Evolutionary conservation across 2,329 filamentous ascomycete genomes (phyloP), one percentile per base, ranked within the genome.

Genomic region (Talaromyces amestolkiae): DNA sequence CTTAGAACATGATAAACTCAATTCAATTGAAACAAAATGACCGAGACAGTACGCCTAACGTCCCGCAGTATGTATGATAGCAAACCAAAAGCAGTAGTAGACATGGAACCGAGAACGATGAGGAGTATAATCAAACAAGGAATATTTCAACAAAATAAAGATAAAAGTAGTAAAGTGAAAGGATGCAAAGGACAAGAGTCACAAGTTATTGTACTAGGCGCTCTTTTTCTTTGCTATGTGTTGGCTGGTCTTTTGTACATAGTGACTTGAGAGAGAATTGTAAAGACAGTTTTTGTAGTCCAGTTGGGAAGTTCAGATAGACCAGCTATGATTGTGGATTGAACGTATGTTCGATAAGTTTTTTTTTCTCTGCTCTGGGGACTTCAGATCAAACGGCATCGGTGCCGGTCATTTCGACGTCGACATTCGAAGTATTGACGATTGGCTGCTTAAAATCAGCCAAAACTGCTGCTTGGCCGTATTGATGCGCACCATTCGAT

Each of bases 361-460:
- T 37, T 13, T 27, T 8, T 15, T 15, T 27, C 15, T 24, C 11
- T 15, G 10, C 22, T 15, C 22, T 24, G 11, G 22, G 10, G 6
- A 19, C 8, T 15, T 8, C 33, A 56, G 24, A 65, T 66, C 56
- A 66, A 54, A 56, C 45, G 31, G 56, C 49, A 61, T 56, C 39
- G 15, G 61, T 43, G 13, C 41, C 65, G 1, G 61, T 64, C 65
- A 66, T 66, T 61, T 66, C 65, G 24, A 66, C 56, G 11, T 66
- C 65, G 17, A 58, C 51, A 31, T 65, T 41, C 15, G 63, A 19
- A 19, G 58, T 33, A 43, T 61, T 53, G 22, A 64, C 37, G 31
- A 66, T 61, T 24, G 65, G 65, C 15, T 62, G 54, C 24, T 66
- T 66, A 13, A 66, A 33, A 54, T 66, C 65, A 37, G 47, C 10